Base-by-base conservation (phyloP, 768 basidiomycete species). In the Leccinum uliginosum region DNA sequence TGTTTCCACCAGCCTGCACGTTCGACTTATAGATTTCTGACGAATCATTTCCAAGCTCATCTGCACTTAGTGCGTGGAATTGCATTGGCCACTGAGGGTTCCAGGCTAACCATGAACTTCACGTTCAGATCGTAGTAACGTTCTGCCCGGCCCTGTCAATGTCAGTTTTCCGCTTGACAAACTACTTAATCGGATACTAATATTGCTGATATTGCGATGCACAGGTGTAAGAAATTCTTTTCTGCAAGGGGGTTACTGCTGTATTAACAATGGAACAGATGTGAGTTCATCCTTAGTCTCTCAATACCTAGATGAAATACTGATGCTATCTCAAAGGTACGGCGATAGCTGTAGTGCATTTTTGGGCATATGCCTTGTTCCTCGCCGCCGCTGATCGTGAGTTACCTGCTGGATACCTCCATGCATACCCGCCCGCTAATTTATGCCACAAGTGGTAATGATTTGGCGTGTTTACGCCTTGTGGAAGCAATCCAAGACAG, bases 381-480 rank as follows among this genome's bases (percentile, higher is more conserved):
- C 17, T 60, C 0, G 55, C 45, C n/a, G 56, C 56, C 21, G 58
- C 58, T 2, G 62, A 66, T 54, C 1, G 65, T 66, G 53, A 59
- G 65, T 55, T 19, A 1, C 4, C 21, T 21, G 1, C 38, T 29
- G 17, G 11, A 14, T 3, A 4, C 4, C 17, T 43, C 6, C 0
- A 4, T 6, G 34, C 29, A 14, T 1, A 4, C 21, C 10, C 4
- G 19, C 10, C 21, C 10, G 12, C 15, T 54, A 6, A 62, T 12
- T 23, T 21, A 1, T 29, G 38, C 51, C 27, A 58, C 62, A 30
- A 44, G 43, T 44, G n/a, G 43, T 44, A 14, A 44, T 44, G 43
- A 24, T 45, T 12, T 45, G 61, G 11, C 62, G 62, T 1, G 53
- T 61, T 6, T 62, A 62, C 21, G 49, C 56, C 23, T 58, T 62